Percentiles rank a stretch among this genome's conserved stretches.
Evolutionary conservation across 108 stramenopile species (phyloP).

Genomic region (Halocafeteria seosinensis): DNA sequence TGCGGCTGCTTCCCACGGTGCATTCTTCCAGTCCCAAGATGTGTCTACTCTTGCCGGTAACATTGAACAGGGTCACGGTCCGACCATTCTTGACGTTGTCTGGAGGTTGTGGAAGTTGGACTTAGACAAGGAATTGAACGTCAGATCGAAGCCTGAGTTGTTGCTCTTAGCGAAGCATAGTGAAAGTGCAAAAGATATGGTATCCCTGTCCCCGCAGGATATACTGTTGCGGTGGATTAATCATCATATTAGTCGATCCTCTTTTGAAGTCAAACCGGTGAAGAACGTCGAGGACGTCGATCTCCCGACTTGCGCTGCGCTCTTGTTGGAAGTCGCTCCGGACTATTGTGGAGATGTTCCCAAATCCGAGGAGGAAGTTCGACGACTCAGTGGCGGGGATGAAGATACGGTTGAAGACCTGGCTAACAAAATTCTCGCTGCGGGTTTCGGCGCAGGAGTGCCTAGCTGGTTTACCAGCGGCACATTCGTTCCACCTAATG

Average conservation of each 20-base stretch:
- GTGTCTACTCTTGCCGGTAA: not conserved
- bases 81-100: conserved; percentile 30
- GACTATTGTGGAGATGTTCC: conserved; percentile 6
- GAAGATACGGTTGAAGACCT: conserved; percentile 14
- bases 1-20: conserved; percentile 31
- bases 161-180: conserved; percentile 26
- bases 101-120: conserved; percentile 37
- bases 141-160: conserved; percentile 32
- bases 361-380: conserved; percentile 4
- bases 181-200: conserved; percentile 25
- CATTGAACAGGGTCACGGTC: conserved; percentile 9
- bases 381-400: not conserved
- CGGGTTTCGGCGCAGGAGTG: conserved; percentile 24
- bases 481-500: conserved; percentile 17
- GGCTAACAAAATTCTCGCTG: conserved; percentile 18
- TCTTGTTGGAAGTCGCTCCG: conserved; percentile 12
- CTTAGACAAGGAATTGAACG: conserved; percentile 21
- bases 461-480: conserved; percentile 18
- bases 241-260: conserved; percentile 28
- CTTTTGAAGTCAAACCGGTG: conserved; percentile 15
- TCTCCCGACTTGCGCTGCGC: conserved; percentile 9
- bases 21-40: conserved; percentile 5
- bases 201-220: conserved; percentile 24
- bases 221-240: conserved; percentile 41
- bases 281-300: conserved; percentile 24